A percentile compares a stretch with the other conserved stretches of the same genome.
phyloP scores from a whole-genome alignment of 2,329 filamentous ascomycete genomes.

The Claviceps africana region DNA sequence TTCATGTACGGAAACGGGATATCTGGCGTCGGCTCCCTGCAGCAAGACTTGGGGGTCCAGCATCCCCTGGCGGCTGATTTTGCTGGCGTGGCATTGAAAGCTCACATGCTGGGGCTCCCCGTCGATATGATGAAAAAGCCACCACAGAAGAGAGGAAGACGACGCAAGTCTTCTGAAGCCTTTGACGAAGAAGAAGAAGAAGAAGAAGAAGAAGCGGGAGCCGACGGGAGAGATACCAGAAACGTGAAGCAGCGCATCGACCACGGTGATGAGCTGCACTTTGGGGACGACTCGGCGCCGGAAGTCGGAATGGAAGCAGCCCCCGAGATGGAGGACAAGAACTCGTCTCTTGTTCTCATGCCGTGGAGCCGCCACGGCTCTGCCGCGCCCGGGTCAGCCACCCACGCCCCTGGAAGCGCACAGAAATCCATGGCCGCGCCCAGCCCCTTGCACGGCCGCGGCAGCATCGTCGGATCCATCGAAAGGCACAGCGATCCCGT shows the following conservation, averaged over 20 bases:
- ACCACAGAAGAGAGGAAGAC: conserved; percentile 15
- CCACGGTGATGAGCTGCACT: conserved; percentile 14
- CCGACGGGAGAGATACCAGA: conserved; percentile 11
- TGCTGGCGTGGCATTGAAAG: conserved; percentile 31
- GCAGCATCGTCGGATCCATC: conserved; percentile 24
- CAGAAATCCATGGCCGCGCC: conserved; percentile 20
- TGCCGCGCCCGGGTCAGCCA: conserved; percentile 30
- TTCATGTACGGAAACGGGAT: conserved; percentile 22
- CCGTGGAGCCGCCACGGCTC: conserved; percentile 39
- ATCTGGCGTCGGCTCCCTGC: conserved; percentile 15
- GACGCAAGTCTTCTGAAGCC: conserved; percentile 30
- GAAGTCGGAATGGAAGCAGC: conserved; percentile 59
- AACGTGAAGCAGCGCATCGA: conserved; percentile 24
- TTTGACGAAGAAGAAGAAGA: conserved; percentile 23
- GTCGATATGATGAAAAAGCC: conserved; percentile 9
- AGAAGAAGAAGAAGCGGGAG: background rate
- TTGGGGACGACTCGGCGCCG: conserved; percentile 30
- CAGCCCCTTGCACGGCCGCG: conserved; percentile 25
- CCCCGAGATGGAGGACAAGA: conserved; percentile 52
- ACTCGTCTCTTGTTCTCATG: conserved; percentile 35
- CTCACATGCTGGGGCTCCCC: conserved; percentile 14
- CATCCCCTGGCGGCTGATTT: conserved; percentile 31
- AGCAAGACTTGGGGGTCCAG: conserved; percentile 14
- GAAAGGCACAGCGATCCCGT: conserved; percentile 33
- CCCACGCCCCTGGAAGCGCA: conserved; percentile 25